Evolutionary conservation across 75 land plant species (phyloP).

Genomic region (Pinus taeda): DNA sequence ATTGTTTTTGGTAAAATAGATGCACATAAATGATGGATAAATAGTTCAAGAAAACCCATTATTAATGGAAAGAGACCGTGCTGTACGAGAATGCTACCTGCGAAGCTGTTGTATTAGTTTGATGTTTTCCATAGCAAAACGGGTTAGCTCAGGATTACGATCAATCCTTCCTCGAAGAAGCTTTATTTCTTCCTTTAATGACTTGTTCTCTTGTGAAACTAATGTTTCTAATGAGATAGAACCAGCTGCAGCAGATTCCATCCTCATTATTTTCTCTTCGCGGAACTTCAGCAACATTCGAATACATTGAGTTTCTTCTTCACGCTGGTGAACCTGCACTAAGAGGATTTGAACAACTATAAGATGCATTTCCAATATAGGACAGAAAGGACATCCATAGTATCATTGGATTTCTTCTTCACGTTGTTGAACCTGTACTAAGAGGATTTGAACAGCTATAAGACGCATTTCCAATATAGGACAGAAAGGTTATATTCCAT

Average conservation of each 20-base stretch:
- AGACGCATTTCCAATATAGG: not conserved
- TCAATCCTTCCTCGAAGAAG: conserved; percentile 12
- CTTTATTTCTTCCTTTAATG: conserved; percentile 20
- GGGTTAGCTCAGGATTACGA: conserved; percentile 22
- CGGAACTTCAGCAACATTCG: conserved; percentile 11
- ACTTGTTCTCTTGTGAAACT: conserved; percentile 10
- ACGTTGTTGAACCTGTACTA: conserved; percentile 25
- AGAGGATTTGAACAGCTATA: not conserved
- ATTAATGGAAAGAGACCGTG: not conserved
- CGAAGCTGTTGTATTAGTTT: conserved; percentile 18
- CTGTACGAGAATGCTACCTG: conserved; percentile 1
- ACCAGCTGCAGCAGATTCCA: conserved; percentile 13
- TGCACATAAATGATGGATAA: too few relatives aligned
- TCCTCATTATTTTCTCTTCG: conserved; percentile 19
- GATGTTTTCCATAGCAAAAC: conserved; percentile 28
- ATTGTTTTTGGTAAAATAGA: too few relatives aligned
- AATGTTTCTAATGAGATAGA: not conserved
- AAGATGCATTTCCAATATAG: not conserved
- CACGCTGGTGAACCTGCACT: conserved; percentile 26
- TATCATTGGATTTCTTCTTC: conserved; percentile 15
- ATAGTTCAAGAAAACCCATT: not conserved
- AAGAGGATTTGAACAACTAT: not conserved
- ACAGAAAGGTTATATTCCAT: not conserved
- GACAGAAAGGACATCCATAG: not conserved
- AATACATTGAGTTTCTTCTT: conserved; percentile 15